Conservation (phyloP, 345 rosid genomes). For the Theobroma cacao region DNA sequence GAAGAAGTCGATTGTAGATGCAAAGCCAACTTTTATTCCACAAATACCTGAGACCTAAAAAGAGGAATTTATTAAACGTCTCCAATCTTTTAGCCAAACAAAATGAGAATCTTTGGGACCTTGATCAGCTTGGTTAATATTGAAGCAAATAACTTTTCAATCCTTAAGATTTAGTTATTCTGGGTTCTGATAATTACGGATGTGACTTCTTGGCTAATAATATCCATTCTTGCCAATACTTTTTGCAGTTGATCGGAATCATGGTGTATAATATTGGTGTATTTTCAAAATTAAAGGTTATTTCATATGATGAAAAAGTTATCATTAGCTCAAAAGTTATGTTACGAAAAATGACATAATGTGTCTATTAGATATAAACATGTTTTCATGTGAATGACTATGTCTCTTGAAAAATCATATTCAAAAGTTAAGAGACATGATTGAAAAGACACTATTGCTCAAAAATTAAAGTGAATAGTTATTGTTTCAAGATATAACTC, state of each 20-base stretch:
- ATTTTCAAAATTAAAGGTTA: too few relatives aligned
- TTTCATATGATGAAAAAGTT: too few relatives aligned
- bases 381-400: too few relatives aligned
- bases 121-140: conserved; percentile 21
- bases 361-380: too few relatives aligned
- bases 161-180: neutral
- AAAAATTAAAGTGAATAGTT: too few relatives aligned
- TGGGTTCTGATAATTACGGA: too few relatives aligned
- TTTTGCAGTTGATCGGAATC: conserved; percentile 28
- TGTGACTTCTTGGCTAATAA: neutral
- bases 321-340: too few relatives aligned
- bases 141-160: neutral
- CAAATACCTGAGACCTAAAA: conserved; percentile 68
- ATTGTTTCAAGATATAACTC: too few relatives aligned
- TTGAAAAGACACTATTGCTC: too few relatives aligned
- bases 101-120: conserved; percentile 20
- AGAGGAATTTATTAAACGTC: conserved; percentile 53
- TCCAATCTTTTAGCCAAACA: conserved; percentile 47
- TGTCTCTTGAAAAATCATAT: too few relatives aligned
- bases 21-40: conserved; percentile 44
- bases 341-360: too few relatives aligned
- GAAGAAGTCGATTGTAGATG: conserved; percentile 62
- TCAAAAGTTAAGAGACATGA: too few relatives aligned
- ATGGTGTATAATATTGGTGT: conserved; percentile 20
- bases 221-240: neutral